Percentiles rank a stretch among this genome's conserved stretches.
These are phyloP conservation scores for Verticillium tricorpus DNA, from an alignment of 2,329 filamentous ascomycete genomes.

Conservation along the genomic window DNA sequence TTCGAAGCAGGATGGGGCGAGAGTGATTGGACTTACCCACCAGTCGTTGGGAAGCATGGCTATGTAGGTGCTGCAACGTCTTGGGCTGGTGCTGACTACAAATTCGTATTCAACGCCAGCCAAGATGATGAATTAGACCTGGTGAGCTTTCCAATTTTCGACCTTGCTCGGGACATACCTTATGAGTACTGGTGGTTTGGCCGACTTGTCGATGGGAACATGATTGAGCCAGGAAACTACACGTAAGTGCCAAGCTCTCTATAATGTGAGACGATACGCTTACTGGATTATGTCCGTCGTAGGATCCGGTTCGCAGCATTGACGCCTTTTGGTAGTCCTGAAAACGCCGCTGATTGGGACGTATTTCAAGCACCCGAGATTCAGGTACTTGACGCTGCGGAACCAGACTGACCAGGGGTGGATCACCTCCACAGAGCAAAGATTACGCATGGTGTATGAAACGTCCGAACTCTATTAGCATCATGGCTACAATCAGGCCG, in stretches of 20 bases:
- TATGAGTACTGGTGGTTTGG: slow-evolving; percentile 10
- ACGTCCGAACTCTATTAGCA: background rate
- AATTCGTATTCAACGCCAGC: slow-evolving; percentile 4
- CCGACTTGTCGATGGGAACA: slow-evolving; percentile 3
- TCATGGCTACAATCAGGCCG: no score
- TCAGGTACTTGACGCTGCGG: background rate
- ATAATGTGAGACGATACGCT: no score
- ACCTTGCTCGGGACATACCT: slow-evolving; percentile 1
- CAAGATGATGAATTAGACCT: slow-evolving; percentile 7
- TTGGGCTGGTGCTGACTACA: slow-evolving; percentile 4
- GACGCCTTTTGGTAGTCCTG: slow-evolving; percentile 7
- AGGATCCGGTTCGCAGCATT: slow-evolving; percentile 11
- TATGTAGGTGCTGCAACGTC: slow-evolving; percentile 28
- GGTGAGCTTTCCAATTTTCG: background rate
- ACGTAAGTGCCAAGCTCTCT: slow-evolving; percentile 1
- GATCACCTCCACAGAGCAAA: background rate
- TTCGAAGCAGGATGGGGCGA: slow-evolving; percentile 34
- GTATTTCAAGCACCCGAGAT: slow-evolving; percentile 6
- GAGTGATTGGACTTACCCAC: slow-evolving; percentile 35
- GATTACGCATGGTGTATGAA: background rate
- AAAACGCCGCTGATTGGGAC: slow-evolving; percentile 7
- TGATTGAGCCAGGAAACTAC: slow-evolving; percentile 9
- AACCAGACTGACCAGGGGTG: no score
- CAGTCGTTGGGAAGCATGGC: slow-evolving; percentile 26
- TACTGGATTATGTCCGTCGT: background rate